Evolutionary conservation across 1,139 yeast species (phyloP).

Genomic region (Maudiozyma humilis): DNA sequence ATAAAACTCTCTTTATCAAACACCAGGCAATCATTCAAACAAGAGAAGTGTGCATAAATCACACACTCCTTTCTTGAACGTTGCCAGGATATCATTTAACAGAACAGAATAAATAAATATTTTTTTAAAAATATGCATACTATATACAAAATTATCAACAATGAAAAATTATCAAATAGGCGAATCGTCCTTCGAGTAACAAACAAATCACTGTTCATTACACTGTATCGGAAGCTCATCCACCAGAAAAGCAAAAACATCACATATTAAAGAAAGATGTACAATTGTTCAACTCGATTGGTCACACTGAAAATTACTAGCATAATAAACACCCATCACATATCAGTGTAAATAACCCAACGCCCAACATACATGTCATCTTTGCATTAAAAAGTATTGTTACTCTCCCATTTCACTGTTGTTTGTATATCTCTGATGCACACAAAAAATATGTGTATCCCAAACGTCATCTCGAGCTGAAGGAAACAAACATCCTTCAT

Average conservation of each 20-base stretch:
- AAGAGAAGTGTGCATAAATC: no score
- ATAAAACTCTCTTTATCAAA: no score
- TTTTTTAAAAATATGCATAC: conserved; percentile 2
- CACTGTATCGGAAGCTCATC: background rate
- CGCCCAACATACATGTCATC: background rate
- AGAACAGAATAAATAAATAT: background rate
- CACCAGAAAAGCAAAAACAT: conserved; percentile 1
- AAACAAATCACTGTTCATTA: background rate
- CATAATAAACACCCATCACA: background rate
- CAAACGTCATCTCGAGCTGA: background rate
- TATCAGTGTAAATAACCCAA: background rate
- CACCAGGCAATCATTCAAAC: no score
- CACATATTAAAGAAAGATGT: background rate
- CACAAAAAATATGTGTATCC: background rate
- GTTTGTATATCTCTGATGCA: conserved; percentile 3
- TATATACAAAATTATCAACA: conserved; percentile 4
- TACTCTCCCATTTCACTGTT: background rate
- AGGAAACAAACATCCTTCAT: background rate
- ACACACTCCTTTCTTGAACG: no score
- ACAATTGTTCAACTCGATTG: background rate
- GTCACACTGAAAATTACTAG: background rate
- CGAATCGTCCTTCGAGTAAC: background rate
- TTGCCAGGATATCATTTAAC: background rate
- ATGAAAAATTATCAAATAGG: conserved; percentile 1
- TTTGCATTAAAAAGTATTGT: background rate